phyloP scores from a whole-genome alignment of 768 basidiomycete species.

The Candolleomyces eurysporus region DNA sequence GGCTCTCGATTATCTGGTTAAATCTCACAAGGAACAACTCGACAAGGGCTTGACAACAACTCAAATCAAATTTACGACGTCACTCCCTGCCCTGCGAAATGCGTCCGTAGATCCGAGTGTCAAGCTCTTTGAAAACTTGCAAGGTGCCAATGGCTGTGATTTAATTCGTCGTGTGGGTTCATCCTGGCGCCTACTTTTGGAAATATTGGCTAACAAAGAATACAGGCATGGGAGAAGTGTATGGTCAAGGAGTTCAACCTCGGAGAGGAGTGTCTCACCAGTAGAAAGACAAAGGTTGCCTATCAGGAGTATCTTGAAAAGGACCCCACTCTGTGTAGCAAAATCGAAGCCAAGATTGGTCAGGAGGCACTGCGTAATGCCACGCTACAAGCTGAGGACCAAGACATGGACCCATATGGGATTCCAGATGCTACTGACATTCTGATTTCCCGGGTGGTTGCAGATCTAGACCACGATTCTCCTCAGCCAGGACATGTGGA shows the following conservation, averaged over 20 bases:
- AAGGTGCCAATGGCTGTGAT: not conserved
- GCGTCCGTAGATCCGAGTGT: constrained; percentile 18
- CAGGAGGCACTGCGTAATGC: not conserved
- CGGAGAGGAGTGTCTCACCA: constrained; percentile 16
- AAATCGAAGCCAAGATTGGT: constrained; percentile 13
- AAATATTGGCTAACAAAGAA: not conserved
- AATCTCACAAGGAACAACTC: constrained; percentile 14
- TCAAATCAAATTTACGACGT: constrained; percentile 9
- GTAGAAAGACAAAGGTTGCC: constrained; percentile 11
- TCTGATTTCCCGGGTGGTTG: not conserved
- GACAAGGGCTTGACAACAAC: constrained; percentile 13
- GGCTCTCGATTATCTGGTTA: constrained; percentile 14
- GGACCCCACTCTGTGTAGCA: constrained; percentile 11
- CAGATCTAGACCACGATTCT: not conserved
- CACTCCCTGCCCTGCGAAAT: constrained; percentile 17
- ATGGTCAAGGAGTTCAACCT: constrained; percentile 15
- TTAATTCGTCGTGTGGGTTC: not conserved
- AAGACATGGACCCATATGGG: not conserved
- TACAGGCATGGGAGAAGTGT: constrained; percentile 16
- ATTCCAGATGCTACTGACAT: constrained; percentile 4
- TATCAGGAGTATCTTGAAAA: constrained; percentile 13
- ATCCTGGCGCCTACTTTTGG: too few species aligned
- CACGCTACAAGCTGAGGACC: not conserved
- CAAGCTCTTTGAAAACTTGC: constrained; percentile 15
- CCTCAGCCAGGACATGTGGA: not conserved